Base-by-base conservation (phyloP, 2,329 filamentous ascomycete genomes). In the Paecilomyces sp. region DNA sequence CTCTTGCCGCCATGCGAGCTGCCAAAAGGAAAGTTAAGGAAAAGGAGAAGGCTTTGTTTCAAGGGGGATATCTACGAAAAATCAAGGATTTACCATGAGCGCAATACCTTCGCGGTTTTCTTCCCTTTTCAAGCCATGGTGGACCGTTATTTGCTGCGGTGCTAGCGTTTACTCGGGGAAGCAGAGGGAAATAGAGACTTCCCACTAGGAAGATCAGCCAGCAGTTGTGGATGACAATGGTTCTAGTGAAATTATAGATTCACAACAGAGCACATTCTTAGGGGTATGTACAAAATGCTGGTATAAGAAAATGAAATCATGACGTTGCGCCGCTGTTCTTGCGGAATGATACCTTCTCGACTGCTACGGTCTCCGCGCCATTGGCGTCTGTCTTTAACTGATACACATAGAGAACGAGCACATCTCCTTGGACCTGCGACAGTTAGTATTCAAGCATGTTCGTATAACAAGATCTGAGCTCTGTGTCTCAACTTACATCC, bases 401-500 rank as follows among this genome's bases (percentile, higher is more conserved):
- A 73, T 97, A 97, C 57, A 97, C 93, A 74, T 97, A 97, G 56
- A 97, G 82, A 61, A 95, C 95, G 65, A 97, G 83, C 15, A 95
- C 95, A 73, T 97, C 95, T 33, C 93, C 93, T 84, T 97, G 93
- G 36, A 96, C 91, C 91, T 96, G 67, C 62, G 66, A 51, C 61
- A 56, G 57, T 67, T 54, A 68, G 65, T 60, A 64, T 54, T 28
- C 18, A 58, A 60, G 72, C 53, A 72, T 68, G 55, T 28, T 28
- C 6, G 25, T 68, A 54, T 9, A 47, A n/a, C 25, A 25, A 59
- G 18, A 33, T 15, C 30, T 54, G 12, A 55, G 36, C 34, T 28
- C 53, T 34, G 31, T 57, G 36, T 30, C 54, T 30, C 54, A 30
- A 88, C 91, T 80, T 75, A 97, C 92, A 83, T 97, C 93, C 93